Evolutionary conservation across 2,329 filamentous ascomycete genomes (phyloP).

Genomic region (Allantophomopsis cytisporea): DNA sequence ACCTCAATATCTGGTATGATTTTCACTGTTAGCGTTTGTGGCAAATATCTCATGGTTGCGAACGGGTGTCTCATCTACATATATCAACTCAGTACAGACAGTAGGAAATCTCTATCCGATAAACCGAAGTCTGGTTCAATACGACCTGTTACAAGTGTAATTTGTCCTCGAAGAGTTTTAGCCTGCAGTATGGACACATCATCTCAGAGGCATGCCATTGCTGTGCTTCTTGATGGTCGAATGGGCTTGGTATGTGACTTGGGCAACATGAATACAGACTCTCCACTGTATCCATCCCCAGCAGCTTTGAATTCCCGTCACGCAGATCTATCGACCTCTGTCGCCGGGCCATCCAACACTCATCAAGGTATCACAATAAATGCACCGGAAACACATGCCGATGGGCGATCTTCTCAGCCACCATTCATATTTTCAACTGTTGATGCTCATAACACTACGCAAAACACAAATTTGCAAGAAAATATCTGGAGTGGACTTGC

Average conservation of each 20-base stretch:
- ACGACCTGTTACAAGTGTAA: conserved; percentile 33
- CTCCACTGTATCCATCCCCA: not conserved
- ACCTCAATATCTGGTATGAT: conserved; percentile 3
- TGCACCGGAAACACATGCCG: not conserved
- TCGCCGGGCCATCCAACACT: not conserved
- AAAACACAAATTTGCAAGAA: not conserved
- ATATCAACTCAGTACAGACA: conserved; percentile 24
- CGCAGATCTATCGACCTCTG: not conserved
- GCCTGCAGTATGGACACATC: conserved; percentile 50
- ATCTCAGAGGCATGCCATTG: conserved; percentile 36
- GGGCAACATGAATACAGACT: conserved; percentile 10
- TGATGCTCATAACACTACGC: not conserved
- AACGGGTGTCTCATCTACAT: conserved; percentile 39
- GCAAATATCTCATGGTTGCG: conserved; percentile 40
- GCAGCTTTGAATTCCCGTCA: not conserved
- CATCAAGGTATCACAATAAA: not conserved
- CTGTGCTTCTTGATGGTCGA: conserved; percentile 43
- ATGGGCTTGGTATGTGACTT: conserved; percentile 48
- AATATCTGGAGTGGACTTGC: not conserved
- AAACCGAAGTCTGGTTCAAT: conserved; percentile 16
- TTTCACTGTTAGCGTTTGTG: conserved; percentile 38
- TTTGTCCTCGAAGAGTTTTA: conserved; percentile 41
- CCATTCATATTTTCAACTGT: too few relatives aligned
- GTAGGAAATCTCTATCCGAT: not conserved
- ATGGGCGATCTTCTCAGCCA: not conserved